A percentile compares a stretch with the other conserved stretches of the same genome.
Evolutionary conservation across 2,329 filamentous ascomycete genomes (phyloP).

Genomic region (Aspergillus tanneri): DNA sequence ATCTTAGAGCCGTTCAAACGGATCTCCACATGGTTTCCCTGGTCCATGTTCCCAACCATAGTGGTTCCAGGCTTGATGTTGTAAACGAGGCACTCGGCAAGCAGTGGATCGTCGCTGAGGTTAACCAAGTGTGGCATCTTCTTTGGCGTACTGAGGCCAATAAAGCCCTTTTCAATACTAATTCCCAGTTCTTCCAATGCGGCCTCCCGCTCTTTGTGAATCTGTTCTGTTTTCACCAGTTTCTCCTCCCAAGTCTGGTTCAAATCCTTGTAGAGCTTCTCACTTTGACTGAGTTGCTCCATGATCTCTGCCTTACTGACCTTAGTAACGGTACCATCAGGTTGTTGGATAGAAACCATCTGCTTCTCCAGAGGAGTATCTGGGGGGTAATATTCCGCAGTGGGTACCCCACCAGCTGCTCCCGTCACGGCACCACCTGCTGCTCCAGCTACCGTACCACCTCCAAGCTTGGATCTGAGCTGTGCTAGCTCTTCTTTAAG

Average conservation of each 20-base stretch:
- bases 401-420: slow-evolving; percentile 50
- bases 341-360: slow-evolving; percentile 86
- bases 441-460: slow-evolving; percentile 47
- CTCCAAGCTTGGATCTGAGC: slow-evolving; percentile 79
- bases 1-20: slow-evolving; percentile 92
- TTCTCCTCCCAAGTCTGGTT: slow-evolving; percentile 99
- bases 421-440: slow-evolving; percentile 43
- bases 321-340: slow-evolving; percentile 85
- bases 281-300: slow-evolving; percentile 91
- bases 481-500: slow-evolving; percentile 90
- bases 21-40: slow-evolving; percentile 80
- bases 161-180: slow-evolving; percentile 97
- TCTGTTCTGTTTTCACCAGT: slow-evolving; percentile 88
- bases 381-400: slow-evolving; percentile 84
- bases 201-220: slow-evolving; percentile 94
- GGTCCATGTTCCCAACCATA: slow-evolving; percentile 90
- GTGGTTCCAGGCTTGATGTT: slow-evolving; percentile 95
- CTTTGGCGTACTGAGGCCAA: slow-evolving; percentile 92
- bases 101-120: slow-evolving; percentile 85
- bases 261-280: slow-evolving; percentile 91
- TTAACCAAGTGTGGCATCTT: slow-evolving; percentile 99
- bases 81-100: slow-evolving; percentile 95
- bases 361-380: slow-evolving; percentile 93
- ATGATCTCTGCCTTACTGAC: slow-evolving; percentile 98
- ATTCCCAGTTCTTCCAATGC: slow-evolving; percentile 96